Conservation (phyloP, 805 yeast species). For the Barnettozyma populi region DNA sequence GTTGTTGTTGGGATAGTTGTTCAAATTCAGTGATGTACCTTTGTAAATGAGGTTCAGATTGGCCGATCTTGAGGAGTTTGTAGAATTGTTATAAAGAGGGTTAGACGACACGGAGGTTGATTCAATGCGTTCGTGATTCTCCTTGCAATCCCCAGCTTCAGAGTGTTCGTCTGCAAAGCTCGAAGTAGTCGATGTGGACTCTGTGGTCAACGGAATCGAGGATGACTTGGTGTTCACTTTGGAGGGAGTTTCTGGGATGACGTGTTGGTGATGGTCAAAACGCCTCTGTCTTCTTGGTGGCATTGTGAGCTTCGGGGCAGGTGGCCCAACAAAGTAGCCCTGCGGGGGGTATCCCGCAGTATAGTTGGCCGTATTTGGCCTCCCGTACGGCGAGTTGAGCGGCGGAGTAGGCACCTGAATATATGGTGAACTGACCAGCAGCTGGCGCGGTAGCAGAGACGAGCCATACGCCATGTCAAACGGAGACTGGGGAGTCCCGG, state of each 20-base stretch:
- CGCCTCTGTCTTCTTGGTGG: slow-evolving; percentile 16
- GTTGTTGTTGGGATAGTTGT: slow-evolving; percentile 10
- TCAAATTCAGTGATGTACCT: neutral
- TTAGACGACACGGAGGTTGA: slow-evolving; percentile 6
- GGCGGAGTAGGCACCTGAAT: slow-evolving; percentile 37
- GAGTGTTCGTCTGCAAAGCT: slow-evolving; percentile 8
- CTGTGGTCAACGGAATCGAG: neutral
- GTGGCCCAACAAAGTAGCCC: slow-evolving; percentile 11
- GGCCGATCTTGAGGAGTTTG: slow-evolving; percentile 9
- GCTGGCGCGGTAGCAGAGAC: slow-evolving; percentile 57
- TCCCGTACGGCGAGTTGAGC: slow-evolving; percentile 15
- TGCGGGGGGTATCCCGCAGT: slow-evolving; percentile 4
- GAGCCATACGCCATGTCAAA: slow-evolving; percentile 56
- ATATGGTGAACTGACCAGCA: slow-evolving; percentile 57
- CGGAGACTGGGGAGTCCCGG: slow-evolving; percentile 43
- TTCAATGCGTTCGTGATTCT: neutral
- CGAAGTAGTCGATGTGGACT: slow-evolving; percentile 7
- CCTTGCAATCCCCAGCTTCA: neutral
- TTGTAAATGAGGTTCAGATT: slow-evolving; percentile 2
- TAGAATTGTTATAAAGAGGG: slow-evolving; percentile 2
- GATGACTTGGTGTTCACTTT: slow-evolving; percentile 1
- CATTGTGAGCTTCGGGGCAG: slow-evolving; percentile 19
- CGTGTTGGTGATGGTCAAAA: neutral
- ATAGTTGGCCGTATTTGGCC: slow-evolving; percentile 13
- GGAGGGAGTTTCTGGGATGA: slow-evolving; percentile 4